Evolutionary conservation across 2,329 filamentous ascomycete species (phyloP).

Genomic region (Apiospora saccharicola): DNA sequence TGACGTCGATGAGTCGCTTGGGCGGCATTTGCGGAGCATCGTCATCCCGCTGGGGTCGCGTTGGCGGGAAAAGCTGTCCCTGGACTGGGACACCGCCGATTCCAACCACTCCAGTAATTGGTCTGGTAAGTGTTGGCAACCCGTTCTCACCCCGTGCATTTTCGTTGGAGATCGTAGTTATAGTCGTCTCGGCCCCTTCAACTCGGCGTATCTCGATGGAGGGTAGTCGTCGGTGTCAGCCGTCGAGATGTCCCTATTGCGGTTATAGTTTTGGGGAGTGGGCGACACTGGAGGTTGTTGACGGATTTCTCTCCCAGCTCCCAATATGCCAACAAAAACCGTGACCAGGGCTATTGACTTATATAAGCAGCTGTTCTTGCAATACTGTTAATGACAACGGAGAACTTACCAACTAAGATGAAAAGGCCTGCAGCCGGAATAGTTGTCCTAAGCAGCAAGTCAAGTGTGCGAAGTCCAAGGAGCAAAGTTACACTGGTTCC

Average conservation of each 20-base stretch:
- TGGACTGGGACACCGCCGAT: conserved; percentile 49
- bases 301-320: conserved; percentile 38
- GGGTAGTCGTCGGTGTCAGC: conserved; percentile 51
- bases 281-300: conserved; percentile 49
- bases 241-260: conserved; percentile 50
- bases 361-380: background rate
- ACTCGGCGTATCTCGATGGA: conserved; percentile 56
- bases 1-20: conserved; percentile 17
- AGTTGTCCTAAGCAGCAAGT: conserved; percentile 55
- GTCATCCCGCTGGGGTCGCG: conserved; percentile 38
- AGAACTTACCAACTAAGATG: conserved; percentile 55
- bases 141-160: conserved; percentile 30
- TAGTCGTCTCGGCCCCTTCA: conserved; percentile 52
- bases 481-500: conserved; percentile 59
- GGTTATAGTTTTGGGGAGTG: conserved; percentile 45
- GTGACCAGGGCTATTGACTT: conserved; percentile 47
- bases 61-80: conserved; percentile 52
- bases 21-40: conserved; percentile 7
- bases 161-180: conserved; percentile 40
- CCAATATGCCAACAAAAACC: conserved; percentile 47
- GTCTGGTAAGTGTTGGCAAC: conserved; percentile 49
- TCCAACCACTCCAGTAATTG: conserved; percentile 45
- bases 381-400: background rate
- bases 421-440: conserved; percentile 59
- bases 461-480: conserved; percentile 53